Evolutionary conservation across 768 basidiomycete species (phyloP).

Genomic region (Termitomyces sp.): DNA sequence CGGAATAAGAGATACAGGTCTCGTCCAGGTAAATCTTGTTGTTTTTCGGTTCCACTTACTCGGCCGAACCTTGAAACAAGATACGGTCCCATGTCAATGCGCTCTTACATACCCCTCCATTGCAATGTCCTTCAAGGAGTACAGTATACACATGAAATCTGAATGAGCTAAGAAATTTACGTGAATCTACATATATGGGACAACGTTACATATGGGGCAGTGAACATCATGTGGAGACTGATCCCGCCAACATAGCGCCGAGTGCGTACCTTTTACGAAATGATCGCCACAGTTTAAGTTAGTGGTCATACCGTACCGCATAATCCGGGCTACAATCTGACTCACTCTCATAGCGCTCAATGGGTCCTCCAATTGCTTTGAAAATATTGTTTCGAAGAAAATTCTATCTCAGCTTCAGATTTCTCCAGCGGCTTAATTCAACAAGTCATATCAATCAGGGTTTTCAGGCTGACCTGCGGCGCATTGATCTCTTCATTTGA

Average conservation of each 20-base stretch:
- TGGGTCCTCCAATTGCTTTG: neutral
- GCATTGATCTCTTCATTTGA: neutral
- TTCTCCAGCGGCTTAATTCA: neutral
- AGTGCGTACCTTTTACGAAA: neutral
- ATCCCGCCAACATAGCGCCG: neutral
- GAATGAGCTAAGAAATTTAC: neutral
- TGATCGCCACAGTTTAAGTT: neutral
- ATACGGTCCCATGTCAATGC: neutral
- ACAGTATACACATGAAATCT: neutral
- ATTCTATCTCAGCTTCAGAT: too few relatives aligned
- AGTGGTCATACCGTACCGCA: neutral
- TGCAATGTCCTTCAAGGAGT: neutral
- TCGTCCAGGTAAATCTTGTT: too few relatives aligned
- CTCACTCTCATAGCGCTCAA: too few relatives aligned
- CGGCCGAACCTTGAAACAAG: neutral
- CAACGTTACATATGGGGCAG: neutral
- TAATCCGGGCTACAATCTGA: too few relatives aligned
- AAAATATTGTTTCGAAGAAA: neutral
- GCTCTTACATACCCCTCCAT: neutral
- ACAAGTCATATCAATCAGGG: neutral
- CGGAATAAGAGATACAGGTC: too few relatives aligned
- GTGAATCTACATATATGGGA: too few relatives aligned
- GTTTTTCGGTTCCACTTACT: too few relatives aligned
- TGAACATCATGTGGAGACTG: neutral
- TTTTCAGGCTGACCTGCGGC: neutral